A percentile compares a stretch with the other conserved stretches of the same genome.
These are phyloP conservation scores for Otatea glauca DNA, from an alignment of 176 grass and related monocot species.

Conservation along the genomic window DNA sequence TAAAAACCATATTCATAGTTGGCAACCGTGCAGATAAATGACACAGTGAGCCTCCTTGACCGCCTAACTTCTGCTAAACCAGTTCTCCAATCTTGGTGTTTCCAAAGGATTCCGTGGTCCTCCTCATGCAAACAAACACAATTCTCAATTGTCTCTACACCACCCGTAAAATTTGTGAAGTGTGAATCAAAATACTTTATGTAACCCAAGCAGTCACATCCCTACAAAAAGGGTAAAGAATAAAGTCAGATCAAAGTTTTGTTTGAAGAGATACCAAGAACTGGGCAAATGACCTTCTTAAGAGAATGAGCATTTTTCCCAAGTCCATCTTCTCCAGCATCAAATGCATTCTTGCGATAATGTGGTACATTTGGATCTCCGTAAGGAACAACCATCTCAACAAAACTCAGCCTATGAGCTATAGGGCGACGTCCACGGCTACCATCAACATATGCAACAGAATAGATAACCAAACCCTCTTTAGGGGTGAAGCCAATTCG, in stretches of 20 bases:
- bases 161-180: slow-evolving; percentile 97
- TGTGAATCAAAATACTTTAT: slow-evolving; percentile 99
- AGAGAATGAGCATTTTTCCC: slow-evolving; percentile 99
- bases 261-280: not conserved
- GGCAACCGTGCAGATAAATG: slow-evolving; percentile 99
- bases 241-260: slow-evolving; percentile 28
- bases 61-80: slow-evolving; percentile 97
- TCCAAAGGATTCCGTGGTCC: slow-evolving; percentile 99
- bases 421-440: slow-evolving; percentile 91
- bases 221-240: slow-evolving; percentile 57
- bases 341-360: slow-evolving; percentile 99
- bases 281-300: slow-evolving; percentile 64
- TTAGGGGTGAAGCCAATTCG: slow-evolving; percentile 99
- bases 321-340: slow-evolving; percentile 99
- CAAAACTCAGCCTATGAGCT: slow-evolving; percentile 95
- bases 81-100: slow-evolving; percentile 99
- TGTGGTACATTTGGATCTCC: slow-evolving; percentile 99
- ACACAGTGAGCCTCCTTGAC: slow-evolving; percentile 94
- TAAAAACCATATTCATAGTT: slow-evolving; percentile 99
- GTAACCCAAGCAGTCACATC: slow-evolving; percentile 96
- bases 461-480: slow-evolving; percentile 96
- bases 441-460: slow-evolving; percentile 94
- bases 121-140: slow-evolving; percentile 99
- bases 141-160: slow-evolving; percentile 97
- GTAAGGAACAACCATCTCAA: slow-evolving; percentile 99